Percentiles rank a stretch among this genome's conserved stretches.
Evolutionary conservation across 352 stramenopile species (phyloP).

Genomic region (Blastocystis sp.): DNA sequence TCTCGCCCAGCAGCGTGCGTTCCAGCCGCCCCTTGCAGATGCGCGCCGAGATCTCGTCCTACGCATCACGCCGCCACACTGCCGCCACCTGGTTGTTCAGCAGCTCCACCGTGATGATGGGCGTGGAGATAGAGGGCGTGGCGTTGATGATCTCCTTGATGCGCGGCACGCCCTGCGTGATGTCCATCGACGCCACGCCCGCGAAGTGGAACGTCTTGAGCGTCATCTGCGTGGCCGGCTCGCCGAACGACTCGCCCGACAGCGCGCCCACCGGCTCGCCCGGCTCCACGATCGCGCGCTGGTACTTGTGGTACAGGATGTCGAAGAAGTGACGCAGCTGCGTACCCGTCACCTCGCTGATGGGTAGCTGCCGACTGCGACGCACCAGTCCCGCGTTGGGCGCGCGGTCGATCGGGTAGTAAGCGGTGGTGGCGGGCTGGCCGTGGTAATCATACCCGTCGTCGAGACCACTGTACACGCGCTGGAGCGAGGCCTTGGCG

Average conservation of each 20-base stretch:
- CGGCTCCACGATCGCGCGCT: constrained; percentile 80
- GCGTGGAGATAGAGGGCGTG: constrained; percentile 89
- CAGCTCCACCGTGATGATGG: constrained; percentile 96
- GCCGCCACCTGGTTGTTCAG: constrained; percentile 33
- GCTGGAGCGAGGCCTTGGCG: constrained; percentile 22
- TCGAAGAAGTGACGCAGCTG: constrained; percentile 73
- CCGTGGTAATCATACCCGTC: constrained; percentile 54
- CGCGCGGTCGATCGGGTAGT: constrained; percentile 25
- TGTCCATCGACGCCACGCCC: constrained; percentile 98
- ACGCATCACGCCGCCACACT: constrained; percentile 72
- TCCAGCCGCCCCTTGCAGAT: constrained; percentile 98
- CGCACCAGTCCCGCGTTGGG: neutral
- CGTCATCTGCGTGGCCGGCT: constrained; percentile 91
- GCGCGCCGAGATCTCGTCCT: constrained; percentile 90
- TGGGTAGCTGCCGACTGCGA: neutral
- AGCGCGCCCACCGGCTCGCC: constrained; percentile 94
- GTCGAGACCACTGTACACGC: constrained; percentile 26
- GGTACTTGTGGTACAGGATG: constrained; percentile 77
- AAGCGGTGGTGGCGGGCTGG: neutral
- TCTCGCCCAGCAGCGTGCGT: constrained; percentile 94
- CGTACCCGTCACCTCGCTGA: constrained; percentile 48
- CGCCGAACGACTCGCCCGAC: constrained; percentile 91
- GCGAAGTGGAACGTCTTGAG: constrained; percentile 99
- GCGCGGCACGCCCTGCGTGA: constrained; percentile 97
- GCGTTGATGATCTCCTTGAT: constrained; percentile 94